A percentile compares a stretch with the other conserved stretches of the same genome.
These are phyloP conservation scores for Schizothecium vesticola DNA, from an alignment of 495 filamentous ascomycete species.

Conservation along the genomic window DNA sequence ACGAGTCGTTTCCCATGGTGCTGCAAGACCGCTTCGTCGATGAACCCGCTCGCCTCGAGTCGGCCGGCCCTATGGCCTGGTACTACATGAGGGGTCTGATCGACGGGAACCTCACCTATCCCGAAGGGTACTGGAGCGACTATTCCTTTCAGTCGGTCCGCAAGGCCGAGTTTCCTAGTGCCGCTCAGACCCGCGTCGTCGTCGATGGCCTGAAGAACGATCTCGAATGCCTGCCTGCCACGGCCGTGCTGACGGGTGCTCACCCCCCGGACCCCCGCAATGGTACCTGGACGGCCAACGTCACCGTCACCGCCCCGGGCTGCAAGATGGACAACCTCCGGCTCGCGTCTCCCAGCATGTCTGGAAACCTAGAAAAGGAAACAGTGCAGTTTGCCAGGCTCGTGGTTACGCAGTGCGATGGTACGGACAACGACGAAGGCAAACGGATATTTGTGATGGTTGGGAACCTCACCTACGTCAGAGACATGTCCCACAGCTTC, in stretches of 20 bases:
- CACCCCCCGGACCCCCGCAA: neutral
- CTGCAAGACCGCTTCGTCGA: neutral
- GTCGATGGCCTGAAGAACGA: slow-evolving; percentile 8
- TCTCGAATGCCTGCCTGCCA: slow-evolving; percentile 7
- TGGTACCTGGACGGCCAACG: neutral
- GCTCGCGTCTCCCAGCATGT: neutral
- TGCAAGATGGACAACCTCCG: neutral
- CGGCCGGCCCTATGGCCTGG: neutral
- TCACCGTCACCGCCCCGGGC: slow-evolving; percentile 4
- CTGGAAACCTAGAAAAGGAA: neutral
- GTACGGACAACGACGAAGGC: neutral
- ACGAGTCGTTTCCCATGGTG: slow-evolving; percentile 1
- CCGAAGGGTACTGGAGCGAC: neutral
- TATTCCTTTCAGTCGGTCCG: slow-evolving; percentile 11
- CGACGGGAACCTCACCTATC: slow-evolving; percentile 7
- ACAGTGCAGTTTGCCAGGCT: neutral
- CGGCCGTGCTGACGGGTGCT: neutral
- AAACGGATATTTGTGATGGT: slow-evolving; percentile 4
- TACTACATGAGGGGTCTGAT: neutral
- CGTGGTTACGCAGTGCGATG: slow-evolving; percentile 1
- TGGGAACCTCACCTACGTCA: neutral
- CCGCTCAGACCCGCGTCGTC: neutral
- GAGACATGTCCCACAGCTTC: neutral
- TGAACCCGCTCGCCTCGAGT: neutral
- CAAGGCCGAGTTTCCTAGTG: neutral